Evolutionary conservation across 208 protist species (phyloP), one percentile per base, ranked within the genome.

Genomic region (Borovskyia barvae): DNA sequence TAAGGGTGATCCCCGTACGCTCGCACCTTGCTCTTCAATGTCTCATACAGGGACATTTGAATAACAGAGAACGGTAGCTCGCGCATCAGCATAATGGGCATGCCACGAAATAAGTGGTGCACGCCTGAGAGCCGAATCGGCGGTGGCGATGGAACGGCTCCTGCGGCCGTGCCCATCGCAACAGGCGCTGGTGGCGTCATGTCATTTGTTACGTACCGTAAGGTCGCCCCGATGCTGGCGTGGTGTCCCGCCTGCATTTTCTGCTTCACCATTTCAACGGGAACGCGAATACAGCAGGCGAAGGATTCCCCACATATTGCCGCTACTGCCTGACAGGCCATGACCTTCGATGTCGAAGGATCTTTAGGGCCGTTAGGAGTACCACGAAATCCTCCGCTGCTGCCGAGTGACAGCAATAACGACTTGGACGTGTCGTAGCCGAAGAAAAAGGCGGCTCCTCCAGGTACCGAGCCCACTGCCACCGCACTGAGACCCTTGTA

Each of bases 31-130:
- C 40, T 42, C 61, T 96, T 97, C 15, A 95, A 70, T 11, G 37
- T 53, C 58, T 98, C 92, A 55, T 97, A 98, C 11, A 97, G 84
- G 9, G 80, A 87, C 80, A 97, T 96, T 59, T 98, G 94, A 49
- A 95, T 84, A 0, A 96, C 75, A 12, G 90, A 79, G 70, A 98
- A 98, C 8, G 94, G 94, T 8, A 96, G 40, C 56, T 97, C 86
- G 26, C 91, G 85, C 36, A 89, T 48, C 2, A 97, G 63, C 77
- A 94, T 95, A 9, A 92, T 82, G 1, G 75, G 77, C 77, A 94
- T 95, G 1, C 90, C 94, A n/a, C 56, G 66, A 49, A 94, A 90
- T 9, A 94, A 60, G 28, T 66, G 57, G 17, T 49, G 77, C 43
- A 95, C 15, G 51, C 86, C 72, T 29, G 78, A 15, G 15, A 66